Percentiles rank a stretch among this genome's conserved stretches.
Conservation (phyloP, 495 filamentous ascomycete species). For the Trichocladium uniseriatum region DNA sequence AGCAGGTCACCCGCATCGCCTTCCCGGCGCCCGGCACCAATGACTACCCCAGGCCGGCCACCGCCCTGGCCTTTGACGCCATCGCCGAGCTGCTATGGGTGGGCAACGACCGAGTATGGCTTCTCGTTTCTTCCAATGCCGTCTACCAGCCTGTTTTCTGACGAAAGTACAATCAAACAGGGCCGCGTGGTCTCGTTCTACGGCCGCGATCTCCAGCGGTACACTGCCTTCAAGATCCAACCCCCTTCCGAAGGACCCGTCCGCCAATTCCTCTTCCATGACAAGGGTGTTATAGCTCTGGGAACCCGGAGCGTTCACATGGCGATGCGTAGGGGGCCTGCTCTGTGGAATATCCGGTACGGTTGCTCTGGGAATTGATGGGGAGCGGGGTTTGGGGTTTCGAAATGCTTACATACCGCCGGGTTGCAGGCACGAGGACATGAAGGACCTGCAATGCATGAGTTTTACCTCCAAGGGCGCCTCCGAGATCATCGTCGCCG, state of each 20-base stretch:
- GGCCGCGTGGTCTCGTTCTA: constrained; percentile 81
- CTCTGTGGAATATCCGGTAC: constrained; percentile 75
- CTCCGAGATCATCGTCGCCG: constrained; percentile 74
- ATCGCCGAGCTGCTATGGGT: constrained; percentile 83
- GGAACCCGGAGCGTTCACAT: constrained; percentile 76
- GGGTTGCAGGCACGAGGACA: constrained; percentile 52
- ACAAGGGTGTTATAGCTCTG: constrained; percentile 75
- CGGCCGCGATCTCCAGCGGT: constrained; percentile 62
- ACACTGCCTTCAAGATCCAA: constrained; percentile 65
- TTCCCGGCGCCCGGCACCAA: constrained; percentile 58
- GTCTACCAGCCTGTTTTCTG: constrained; percentile 1
- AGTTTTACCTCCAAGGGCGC: constrained; percentile 80
- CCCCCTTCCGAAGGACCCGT: constrained; percentile 57
- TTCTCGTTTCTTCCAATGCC: not conserved
- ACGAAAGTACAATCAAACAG: constrained; percentile 36
- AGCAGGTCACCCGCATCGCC: constrained; percentile 60
- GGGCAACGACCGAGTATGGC: constrained; percentile 75
- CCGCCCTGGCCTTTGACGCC: constrained; percentile 77
- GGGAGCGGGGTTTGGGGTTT: not conserved
- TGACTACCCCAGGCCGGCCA: constrained; percentile 53
- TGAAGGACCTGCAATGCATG: constrained; percentile 84
- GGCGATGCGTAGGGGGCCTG: constrained; percentile 65
- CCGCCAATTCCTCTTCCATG: constrained; percentile 74
- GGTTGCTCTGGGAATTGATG: constrained; percentile 10
- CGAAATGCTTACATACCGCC: not conserved